Percentiles rank a stretch among this genome's conserved stretches.
phyloP scores from a whole-genome alignment of 23 red algal species.

The Gracilaria gracilis region DNA sequence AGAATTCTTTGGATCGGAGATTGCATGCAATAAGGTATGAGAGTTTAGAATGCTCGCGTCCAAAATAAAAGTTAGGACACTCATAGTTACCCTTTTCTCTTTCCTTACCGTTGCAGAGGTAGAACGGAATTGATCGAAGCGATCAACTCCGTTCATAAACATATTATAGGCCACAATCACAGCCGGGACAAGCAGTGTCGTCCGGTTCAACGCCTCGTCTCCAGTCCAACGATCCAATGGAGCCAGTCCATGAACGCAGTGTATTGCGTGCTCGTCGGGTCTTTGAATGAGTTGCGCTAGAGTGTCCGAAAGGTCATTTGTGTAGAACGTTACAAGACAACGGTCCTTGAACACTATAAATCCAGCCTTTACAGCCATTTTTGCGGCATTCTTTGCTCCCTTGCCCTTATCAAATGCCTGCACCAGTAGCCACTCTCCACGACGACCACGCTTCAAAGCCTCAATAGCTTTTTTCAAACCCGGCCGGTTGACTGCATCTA shows the following conservation, averaged over 20 bases:
- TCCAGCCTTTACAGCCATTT: not conserved
- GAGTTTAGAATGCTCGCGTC: slow-evolving; percentile 5
- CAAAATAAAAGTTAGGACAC: slow-evolving; percentile 6
- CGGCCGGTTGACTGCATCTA: no score
- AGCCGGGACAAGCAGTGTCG: not conserved
- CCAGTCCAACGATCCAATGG: not conserved
- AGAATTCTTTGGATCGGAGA: not conserved
- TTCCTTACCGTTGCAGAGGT: not conserved
- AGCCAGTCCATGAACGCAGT: not conserved
- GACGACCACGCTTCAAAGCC: no score
- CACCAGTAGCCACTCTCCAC: not conserved
- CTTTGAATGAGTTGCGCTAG: not conserved
- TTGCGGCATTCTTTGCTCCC: not conserved
- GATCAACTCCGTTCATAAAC: slow-evolving; percentile 21
- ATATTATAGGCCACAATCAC: slow-evolving; percentile 19
- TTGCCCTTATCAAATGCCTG: not conserved
- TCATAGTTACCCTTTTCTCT: slow-evolving; percentile 4
- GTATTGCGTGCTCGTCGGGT: not conserved
- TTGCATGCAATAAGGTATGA: not conserved
- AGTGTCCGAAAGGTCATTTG: not conserved
- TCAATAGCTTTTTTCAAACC: no score
- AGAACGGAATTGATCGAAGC: slow-evolving; percentile 24
- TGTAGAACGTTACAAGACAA: not conserved
- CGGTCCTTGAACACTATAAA: slow-evolving; percentile 23
- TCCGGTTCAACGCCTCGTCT: not conserved